Percentiles rank a stretch among this genome's conserved stretches.
phyloP scores from a whole-genome alignment of 129 eudicot genomes.

The Flaveria robusta region DNA sequence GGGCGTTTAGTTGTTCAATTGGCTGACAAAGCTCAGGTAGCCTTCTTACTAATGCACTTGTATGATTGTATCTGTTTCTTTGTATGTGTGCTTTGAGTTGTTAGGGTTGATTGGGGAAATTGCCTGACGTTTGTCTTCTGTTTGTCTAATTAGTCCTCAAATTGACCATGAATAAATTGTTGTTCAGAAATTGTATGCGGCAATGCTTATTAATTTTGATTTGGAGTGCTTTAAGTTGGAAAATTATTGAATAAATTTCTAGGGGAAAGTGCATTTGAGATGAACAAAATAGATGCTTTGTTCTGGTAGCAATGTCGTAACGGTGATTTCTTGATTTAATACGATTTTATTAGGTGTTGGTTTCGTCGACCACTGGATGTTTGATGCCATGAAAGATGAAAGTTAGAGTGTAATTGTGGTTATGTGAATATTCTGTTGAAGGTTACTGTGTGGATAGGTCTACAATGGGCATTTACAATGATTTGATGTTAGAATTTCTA shows the following conservation, averaged over 20 bases:
- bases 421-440: slow-evolving; percentile 13
- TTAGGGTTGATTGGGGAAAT: slow-evolving; percentile 21
- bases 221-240: neutral
- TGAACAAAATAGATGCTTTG: slow-evolving; percentile 13
- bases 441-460: neutral
- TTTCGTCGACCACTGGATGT: neutral
- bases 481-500: neutral
- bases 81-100: neutral
- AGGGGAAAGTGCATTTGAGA: slow-evolving; percentile 4
- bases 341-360: neutral
- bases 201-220: neutral
- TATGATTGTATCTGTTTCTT: neutral
- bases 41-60: neutral
- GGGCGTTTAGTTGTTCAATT: slow-evolving; percentile 97
- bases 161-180: too few relatives aligned
- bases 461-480: neutral
- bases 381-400: slow-evolving; percentile 23
- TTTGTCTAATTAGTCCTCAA: too few relatives aligned
- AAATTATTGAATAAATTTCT: too few relatives aligned
- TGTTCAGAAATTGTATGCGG: too few relatives aligned
- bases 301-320: slow-evolving; percentile 9
- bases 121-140: neutral
- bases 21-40: slow-evolving; percentile 98
- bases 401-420: slow-evolving; percentile 3
- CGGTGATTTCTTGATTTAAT: neutral